A percentile compares a stretch with the other conserved stretches of the same genome.
Conservation (phyloP, 1,284 basidiomycete species). For the Sporisorium sorghi region DNA sequence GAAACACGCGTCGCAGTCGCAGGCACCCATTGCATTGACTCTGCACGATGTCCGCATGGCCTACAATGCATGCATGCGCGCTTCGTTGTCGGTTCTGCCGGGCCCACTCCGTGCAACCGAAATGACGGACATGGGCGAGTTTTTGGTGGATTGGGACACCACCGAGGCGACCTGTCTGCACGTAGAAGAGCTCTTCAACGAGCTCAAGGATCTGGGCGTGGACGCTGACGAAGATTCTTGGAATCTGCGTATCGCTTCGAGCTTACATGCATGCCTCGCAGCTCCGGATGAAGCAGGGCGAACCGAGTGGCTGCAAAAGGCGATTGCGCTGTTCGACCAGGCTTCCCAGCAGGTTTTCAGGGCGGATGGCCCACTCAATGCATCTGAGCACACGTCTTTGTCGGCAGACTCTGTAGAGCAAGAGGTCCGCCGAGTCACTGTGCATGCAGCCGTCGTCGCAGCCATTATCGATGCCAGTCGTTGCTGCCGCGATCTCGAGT, state of each 20-base stretch:
- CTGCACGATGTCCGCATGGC: conserved; percentile 23
- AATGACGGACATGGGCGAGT: not conserved
- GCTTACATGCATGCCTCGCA: conserved; percentile 18
- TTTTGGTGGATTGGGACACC: not conserved
- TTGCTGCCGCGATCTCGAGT: conserved; percentile 17
- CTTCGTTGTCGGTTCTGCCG: not conserved
- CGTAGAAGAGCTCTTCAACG: conserved; percentile 29
- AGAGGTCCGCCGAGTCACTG: not conserved
- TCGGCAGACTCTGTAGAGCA: not conserved
- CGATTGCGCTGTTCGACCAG: conserved; percentile 13
- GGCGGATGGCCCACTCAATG: conserved; percentile 4
- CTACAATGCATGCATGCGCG: conserved; percentile 44
- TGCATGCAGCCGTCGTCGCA: conserved; percentile 21
- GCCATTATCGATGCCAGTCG: conserved; percentile 32
- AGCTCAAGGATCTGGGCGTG: conserved; percentile 26
- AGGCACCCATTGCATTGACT: not conserved
- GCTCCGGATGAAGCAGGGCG: conserved; percentile 1
- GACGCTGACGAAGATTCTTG: conserved; percentile 37
- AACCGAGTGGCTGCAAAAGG: not conserved
- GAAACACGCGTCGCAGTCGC: not conserved
- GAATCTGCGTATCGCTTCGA: conserved; percentile 23
- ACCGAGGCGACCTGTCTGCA: conserved; percentile 8
- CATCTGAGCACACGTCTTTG: not conserved
- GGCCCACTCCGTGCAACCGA: not conserved
- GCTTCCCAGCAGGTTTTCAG: conserved; percentile 7